Percentiles rank a stretch among this genome's conserved stretches.
Conservation (phyloP, 2,329 filamentous ascomycete species). For the Torrubiella hemipterigena region DNA sequence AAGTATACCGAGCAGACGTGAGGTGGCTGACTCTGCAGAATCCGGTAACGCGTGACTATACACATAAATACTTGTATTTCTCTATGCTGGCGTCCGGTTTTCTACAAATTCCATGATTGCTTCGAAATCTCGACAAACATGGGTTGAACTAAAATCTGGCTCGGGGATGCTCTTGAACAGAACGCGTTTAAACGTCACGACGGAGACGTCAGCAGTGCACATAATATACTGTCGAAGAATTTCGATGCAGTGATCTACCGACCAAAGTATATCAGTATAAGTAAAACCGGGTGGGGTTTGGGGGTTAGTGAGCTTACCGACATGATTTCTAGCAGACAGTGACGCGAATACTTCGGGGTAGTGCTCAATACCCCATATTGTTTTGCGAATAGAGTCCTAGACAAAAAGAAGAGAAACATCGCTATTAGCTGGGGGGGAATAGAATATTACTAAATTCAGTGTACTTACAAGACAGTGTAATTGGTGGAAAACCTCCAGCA, state of each 20-base stretch:
- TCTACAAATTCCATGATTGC: constrained; percentile 5
- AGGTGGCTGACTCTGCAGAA: too few species aligned
- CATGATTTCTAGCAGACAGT: constrained; percentile 4
- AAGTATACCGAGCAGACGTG: too few species aligned
- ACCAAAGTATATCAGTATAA: not conserved
- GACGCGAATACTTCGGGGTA: constrained; percentile 4
- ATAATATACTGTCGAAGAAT: constrained; percentile 5
- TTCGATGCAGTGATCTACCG: constrained; percentile 7
- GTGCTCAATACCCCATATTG: constrained; percentile 2
- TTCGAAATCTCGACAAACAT: constrained; percentile 6
- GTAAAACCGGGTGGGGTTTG: too few species aligned
- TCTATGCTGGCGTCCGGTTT: not conserved
- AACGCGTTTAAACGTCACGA: constrained; percentile 3
- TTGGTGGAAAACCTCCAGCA: constrained; percentile 7
- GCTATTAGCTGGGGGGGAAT: not conserved
- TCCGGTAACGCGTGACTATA: constrained; percentile 2
- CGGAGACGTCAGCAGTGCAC: constrained; percentile 6
- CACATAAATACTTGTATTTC: constrained; percentile 3
- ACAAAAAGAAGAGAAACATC: not conserved
- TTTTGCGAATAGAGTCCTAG: constrained; percentile 6
- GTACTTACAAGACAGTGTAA: constrained; percentile 5
- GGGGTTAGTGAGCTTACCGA: constrained; percentile 6
- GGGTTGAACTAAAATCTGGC: constrained; percentile 1
- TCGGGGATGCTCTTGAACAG: constrained; percentile 1
- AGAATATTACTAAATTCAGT: not conserved